Evolutionary conservation across 2,329 filamentous ascomycete species (phyloP).

Genomic region (Penicillium olsonii): DNA sequence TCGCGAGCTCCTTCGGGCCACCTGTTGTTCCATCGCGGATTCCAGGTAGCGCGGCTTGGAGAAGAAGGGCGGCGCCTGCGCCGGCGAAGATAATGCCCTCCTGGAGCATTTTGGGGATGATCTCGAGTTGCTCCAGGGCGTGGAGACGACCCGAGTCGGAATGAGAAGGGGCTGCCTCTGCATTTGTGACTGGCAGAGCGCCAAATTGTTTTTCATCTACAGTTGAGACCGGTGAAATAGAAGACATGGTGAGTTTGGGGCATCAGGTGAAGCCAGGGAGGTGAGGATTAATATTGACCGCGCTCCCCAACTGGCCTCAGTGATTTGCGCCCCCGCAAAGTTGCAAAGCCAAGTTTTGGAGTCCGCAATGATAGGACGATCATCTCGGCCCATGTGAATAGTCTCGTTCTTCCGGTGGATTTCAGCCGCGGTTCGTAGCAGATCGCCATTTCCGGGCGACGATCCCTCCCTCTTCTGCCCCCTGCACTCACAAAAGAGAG

Average conservation of each 20-base stretch:
- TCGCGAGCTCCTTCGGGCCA: constrained; percentile 25
- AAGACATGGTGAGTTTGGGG: constrained; percentile 14
- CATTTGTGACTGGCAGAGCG: neutral
- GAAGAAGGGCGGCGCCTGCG: constrained; percentile 35
- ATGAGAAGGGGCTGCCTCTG: constrained; percentile 2
- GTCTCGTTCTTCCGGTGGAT: constrained; percentile 3
- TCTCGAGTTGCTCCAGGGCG: constrained; percentile 34
- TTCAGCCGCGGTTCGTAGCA: constrained; percentile 22
- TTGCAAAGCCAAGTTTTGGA: neutral
- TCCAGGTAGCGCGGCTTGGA: constrained; percentile 37
- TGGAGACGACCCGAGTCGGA: constrained; percentile 26
- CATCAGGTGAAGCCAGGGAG: neutral
- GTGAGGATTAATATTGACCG: neutral
- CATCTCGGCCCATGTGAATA: constrained; percentile 23
- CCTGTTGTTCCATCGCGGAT: constrained; percentile 19
- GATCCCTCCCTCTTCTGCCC: constrained; percentile 18
- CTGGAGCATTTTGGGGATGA: constrained; percentile 37
- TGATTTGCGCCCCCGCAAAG: constrained; percentile 10
- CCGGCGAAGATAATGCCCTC: constrained; percentile 40
- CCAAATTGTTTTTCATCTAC: constrained; percentile 18
- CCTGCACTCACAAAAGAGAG: constrained; percentile 18
- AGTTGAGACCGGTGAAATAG: constrained; percentile 17
- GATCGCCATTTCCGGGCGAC: constrained; percentile 24
- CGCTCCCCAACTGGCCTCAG: neutral
- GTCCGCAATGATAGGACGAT: constrained; percentile 2